phyloP scores from a whole-genome alignment of 2,329 filamentous ascomycete genomes.

The Trichoderma semiorbis region DNA sequence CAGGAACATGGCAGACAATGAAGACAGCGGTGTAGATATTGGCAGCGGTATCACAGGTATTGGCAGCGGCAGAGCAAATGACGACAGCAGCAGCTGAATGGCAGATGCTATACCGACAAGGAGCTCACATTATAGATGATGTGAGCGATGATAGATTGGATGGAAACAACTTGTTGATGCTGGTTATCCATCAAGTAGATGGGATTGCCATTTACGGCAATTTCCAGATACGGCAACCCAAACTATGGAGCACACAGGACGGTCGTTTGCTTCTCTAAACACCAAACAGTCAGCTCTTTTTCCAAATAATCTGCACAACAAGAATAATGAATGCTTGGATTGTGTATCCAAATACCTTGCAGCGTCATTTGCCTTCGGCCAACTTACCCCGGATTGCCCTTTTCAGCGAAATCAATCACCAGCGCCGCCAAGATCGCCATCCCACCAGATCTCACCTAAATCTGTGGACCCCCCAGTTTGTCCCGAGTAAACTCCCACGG shows the following conservation, averaged over 20 bases:
- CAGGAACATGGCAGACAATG: neutral
- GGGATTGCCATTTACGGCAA: neutral
- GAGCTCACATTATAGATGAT: neutral
- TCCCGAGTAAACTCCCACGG: conserved; percentile 12
- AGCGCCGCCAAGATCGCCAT: neutral
- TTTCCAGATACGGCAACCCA: neutral
- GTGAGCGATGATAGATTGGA: neutral
- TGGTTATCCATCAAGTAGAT: neutral
- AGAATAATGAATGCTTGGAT: neutral
- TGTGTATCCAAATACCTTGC: neutral
- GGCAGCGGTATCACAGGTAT: neutral
- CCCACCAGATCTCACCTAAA: neutral
- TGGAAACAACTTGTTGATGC: neutral
- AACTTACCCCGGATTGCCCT: conserved; percentile 7
- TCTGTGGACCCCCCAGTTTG: neutral
- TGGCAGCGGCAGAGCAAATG: neutral
- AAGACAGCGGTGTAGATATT: neutral
- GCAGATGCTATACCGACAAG: neutral
- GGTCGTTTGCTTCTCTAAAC: neutral
- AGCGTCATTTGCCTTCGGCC: neutral
- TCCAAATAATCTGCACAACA: neutral
- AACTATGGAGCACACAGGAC: neutral
- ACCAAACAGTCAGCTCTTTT: neutral
- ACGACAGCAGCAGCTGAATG: neutral
- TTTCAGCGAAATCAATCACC: neutral